Base-by-base conservation (phyloP, 2,329 filamentous ascomycete genomes). In the Pestalotiopsis sp. region DNA sequence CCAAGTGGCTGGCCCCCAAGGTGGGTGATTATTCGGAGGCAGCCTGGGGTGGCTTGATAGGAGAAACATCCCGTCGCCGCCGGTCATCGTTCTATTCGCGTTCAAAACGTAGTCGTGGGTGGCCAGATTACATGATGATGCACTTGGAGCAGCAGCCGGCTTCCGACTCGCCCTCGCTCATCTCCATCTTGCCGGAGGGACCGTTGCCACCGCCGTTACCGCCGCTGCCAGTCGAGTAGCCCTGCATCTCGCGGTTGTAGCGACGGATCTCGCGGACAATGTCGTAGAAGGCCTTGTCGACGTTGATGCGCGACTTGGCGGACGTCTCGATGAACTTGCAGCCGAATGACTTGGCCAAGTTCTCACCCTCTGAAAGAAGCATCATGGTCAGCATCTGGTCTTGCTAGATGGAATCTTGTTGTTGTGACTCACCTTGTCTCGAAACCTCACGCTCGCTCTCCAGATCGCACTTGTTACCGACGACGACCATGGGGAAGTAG, bases 311-410 rank as follows among this genome's bases (percentile, higher is more conserved):
- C 71, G 95, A 97, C 85, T 98, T 99, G 74, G 96, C 96, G 57
- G 96, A 99, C 13, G 96, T 98, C 86, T 99, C 96, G 84, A 98
- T 97, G 85, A 98, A 99, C 80, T 96, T 97, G 91, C 96, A 99
- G 79, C 91, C 91, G 82, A 99, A 98, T 72, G 91, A 91, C 75
- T 89, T 89, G 72, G 95, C 95, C 74, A 98, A 86, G 70, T 91
- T 89, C 83, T 96, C 92, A 77, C 95, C 95, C 91, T 98, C 95
- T 98, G 82, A 64, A 61, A 62, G 38, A 36, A 58, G 12, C 13
- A 23, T n/a, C 13, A 23, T 20, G 57, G 20, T 59, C 36, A 45
- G 59, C 13, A 68, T 59, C 31, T 12, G 52, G 38, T 62, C n/a
- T 31, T 45, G 61, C 39, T 56, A 23, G n/a, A 65, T 13, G 13